phyloP scores from a whole-genome alignment of 2,329 filamentous ascomycete genomes.

The Fusarium floridanum region DNA sequence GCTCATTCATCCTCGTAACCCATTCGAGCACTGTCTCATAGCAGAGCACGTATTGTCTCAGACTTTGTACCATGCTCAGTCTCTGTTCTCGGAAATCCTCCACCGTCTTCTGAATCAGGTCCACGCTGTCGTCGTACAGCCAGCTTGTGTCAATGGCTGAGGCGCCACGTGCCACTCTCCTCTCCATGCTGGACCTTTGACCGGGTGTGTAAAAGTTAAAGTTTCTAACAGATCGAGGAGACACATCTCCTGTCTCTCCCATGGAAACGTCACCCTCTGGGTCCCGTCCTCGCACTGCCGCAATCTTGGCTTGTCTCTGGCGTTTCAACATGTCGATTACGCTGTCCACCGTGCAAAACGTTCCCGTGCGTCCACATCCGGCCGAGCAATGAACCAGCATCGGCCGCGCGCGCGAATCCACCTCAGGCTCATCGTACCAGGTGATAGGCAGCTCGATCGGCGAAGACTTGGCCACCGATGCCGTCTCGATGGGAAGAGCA shows the following conservation, averaged over 20 bases:
- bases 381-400: slow-evolving; percentile 96
- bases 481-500: slow-evolving; percentile 62
- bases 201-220: slow-evolving; percentile 40
- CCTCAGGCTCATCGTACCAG: slow-evolving; percentile 72
- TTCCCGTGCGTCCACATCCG: slow-evolving; percentile 93
- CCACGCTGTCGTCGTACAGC: slow-evolving; percentile 77
- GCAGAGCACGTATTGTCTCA: slow-evolving; percentile 94
- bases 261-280: slow-evolving; percentile 63
- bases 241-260: slow-evolving; percentile 50
- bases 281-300: slow-evolving; percentile 36
- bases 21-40: slow-evolving; percentile 96
- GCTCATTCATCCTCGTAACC: slow-evolving; percentile 68
- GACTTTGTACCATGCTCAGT: slow-evolving; percentile 95
- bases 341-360: slow-evolving; percentile 96
- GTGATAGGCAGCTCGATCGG: slow-evolving; percentile 51
- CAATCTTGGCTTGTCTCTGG: slow-evolving; percentile 66
- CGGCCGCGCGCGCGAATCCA: slow-evolving; percentile 68
- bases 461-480: slow-evolving; percentile 50
- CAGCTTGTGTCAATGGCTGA: slow-evolving; percentile 67
- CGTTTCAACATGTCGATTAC: slow-evolving; percentile 97
- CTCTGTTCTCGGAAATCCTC: slow-evolving; percentile 91
- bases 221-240: slow-evolving; percentile 45
- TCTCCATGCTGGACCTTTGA: slow-evolving; percentile 31
- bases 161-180: slow-evolving; percentile 16
- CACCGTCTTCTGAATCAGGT: slow-evolving; percentile 88